phyloP scores from a whole-genome alignment of 768 basidiomycete genomes.

The Auricularia auricula-judae region DNA sequence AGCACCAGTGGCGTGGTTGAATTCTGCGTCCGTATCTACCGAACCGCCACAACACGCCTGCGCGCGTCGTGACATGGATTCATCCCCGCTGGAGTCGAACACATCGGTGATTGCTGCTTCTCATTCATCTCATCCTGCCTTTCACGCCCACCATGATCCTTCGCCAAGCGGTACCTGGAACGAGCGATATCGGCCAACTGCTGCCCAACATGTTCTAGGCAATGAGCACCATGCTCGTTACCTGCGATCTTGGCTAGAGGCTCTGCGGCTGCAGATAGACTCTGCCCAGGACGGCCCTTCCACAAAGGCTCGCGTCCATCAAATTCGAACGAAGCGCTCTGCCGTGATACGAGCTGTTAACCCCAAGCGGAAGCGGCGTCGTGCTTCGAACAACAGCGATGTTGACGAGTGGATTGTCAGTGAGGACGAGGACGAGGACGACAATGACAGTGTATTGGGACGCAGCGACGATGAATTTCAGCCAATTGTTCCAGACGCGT shows the following conservation, averaged over 20 bases:
- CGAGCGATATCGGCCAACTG: conserved; percentile 63
- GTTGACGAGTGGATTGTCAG: conserved; percentile 45
- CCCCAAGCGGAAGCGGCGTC: conserved; percentile 42
- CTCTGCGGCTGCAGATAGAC: conserved; percentile 50
- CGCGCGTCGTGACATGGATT: no score
- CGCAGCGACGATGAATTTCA: conserved; percentile 1
- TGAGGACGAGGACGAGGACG: conserved; percentile 26
- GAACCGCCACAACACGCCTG: no score
- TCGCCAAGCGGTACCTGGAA: conserved; percentile 46
- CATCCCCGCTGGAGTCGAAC: no score
- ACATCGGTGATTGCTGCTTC: no score
- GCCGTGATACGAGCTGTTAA: conserved; percentile 44
- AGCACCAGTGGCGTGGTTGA: no score
- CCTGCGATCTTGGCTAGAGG: conserved; percentile 67
- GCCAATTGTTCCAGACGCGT: background rate
- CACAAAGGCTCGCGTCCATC: conserved; percentile 4
- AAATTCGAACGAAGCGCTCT: conserved; percentile 35
- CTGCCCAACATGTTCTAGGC: conserved; percentile 66
- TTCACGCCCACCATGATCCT: background rate
- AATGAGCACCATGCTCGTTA: conserved; percentile 62
- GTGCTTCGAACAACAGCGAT: conserved; percentile 35
- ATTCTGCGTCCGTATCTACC: no score
- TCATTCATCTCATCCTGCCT: no score
- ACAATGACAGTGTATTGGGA: conserved; percentile 7
- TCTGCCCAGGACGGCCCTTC: background rate